phyloP scores from a whole-genome alignment of 495 filamentous ascomycete genomes.

The Cercophora scortea region DNA sequence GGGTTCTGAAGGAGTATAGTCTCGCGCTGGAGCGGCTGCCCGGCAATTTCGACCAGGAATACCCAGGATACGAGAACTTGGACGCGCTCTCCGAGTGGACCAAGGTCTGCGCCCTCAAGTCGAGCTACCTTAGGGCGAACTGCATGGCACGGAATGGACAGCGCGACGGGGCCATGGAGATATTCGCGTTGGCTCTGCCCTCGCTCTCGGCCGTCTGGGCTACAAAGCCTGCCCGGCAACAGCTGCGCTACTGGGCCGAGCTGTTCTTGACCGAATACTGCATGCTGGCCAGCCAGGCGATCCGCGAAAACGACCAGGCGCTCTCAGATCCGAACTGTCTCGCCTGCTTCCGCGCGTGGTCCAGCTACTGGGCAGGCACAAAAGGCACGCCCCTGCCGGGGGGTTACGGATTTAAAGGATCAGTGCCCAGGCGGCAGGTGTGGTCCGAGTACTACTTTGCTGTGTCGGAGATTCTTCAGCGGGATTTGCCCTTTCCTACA shows the following conservation, averaged over 20 bases:
- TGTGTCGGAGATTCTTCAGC: slow-evolving; percentile 57
- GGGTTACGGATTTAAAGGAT: slow-evolving; percentile 37
- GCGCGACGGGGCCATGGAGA: slow-evolving; percentile 49
- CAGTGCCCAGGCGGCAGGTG: slow-evolving; percentile 47
- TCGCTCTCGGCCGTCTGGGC: slow-evolving; percentile 44
- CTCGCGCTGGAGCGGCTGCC: slow-evolving; percentile 56
- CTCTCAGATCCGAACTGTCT: slow-evolving; percentile 44
- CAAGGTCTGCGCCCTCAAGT: slow-evolving; percentile 70
- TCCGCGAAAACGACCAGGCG: slow-evolving; percentile 34
- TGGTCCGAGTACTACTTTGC: slow-evolving; percentile 78
- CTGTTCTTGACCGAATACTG: slow-evolving; percentile 65
- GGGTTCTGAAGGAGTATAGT: slow-evolving; percentile 59
- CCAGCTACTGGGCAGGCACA: slow-evolving; percentile 45
- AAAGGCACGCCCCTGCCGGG: slow-evolving; percentile 28
- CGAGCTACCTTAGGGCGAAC: slow-evolving; percentile 64
- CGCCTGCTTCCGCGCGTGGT: slow-evolving; percentile 54
- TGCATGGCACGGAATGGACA: slow-evolving; percentile 52
- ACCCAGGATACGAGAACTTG: slow-evolving; percentile 41
- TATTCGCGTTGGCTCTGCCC: slow-evolving; percentile 54
- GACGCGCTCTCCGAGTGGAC: slow-evolving; percentile 59
- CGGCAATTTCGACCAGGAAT: slow-evolving; percentile 46
- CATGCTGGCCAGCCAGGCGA: slow-evolving; percentile 51
- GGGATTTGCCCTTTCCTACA: slow-evolving; percentile 42
- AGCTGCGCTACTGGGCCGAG: slow-evolving; percentile 71
- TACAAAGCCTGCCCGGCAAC: slow-evolving; percentile 39